Percentiles rank a stretch among this genome's conserved stretches.
phyloP scores from a whole-genome alignment of 441 rosid species.

The Euphorbia corollata region DNA sequence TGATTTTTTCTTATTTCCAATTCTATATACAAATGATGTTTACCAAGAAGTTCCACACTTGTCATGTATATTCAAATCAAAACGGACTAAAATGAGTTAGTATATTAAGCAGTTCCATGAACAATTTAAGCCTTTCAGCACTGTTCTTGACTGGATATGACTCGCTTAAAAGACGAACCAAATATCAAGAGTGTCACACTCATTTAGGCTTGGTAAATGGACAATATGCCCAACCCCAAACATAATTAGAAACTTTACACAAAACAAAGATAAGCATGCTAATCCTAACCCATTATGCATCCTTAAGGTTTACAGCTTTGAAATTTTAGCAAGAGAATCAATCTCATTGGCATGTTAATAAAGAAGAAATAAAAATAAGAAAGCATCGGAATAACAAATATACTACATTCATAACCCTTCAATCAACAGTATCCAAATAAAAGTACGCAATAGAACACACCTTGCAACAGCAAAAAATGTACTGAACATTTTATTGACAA shows the following conservation, averaged over 20 bases:
- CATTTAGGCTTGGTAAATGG: neutral
- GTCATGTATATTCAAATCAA: neutral
- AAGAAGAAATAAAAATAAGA: neutral
- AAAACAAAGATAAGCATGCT: neutral
- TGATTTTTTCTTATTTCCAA: neutral
- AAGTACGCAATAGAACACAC: slow-evolving; percentile 36
- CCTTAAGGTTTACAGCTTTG: neutral
- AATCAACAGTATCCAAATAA: neutral
- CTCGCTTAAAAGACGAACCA: neutral
- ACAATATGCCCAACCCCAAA: neutral
- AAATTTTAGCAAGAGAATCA: slow-evolving; percentile 9
- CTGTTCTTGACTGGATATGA: neutral
- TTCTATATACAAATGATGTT: neutral
- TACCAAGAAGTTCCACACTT: neutral
- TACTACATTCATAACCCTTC: neutral
- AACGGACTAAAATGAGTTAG: neutral
- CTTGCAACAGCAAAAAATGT: slow-evolving; percentile 89
- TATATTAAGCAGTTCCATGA: neutral
- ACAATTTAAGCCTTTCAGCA: neutral
- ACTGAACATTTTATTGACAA: slow-evolving; percentile 78
- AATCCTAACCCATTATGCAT: neutral
- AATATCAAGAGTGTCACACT: neutral
- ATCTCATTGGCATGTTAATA: neutral
- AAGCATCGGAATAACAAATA: neutral
- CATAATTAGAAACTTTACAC: neutral